Evolutionary conservation across 352 stramenopile genomes (phyloP).

Genomic region (Phytopythium litorale): DNA sequence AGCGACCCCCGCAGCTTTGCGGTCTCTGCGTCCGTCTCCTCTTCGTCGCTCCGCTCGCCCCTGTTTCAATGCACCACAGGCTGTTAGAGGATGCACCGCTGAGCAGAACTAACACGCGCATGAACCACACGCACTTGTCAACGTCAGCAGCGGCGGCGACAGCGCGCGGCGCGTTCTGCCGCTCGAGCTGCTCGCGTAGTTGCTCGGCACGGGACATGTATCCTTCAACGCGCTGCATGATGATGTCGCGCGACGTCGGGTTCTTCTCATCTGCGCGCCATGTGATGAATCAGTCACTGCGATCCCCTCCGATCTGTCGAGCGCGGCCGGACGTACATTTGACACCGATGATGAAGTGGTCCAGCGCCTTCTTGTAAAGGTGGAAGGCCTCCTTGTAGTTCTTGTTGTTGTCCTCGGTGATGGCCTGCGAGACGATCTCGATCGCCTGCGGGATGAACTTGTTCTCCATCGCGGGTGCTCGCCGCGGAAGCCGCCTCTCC

Average conservation of each 20-base stretch:
- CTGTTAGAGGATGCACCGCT: not conserved
- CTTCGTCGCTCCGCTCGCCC: conserved; percentile 80
- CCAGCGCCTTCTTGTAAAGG: conserved; percentile 87
- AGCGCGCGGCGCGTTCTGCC: conserved; percentile 45
- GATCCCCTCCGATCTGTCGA: not conserved
- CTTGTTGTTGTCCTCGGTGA: conserved; percentile 88
- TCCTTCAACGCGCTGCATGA: conserved; percentile 87
- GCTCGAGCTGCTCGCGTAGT: conserved; percentile 78
- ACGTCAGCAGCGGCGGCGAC: conserved; percentile 57
- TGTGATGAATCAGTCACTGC: not conserved
- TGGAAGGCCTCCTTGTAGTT: conserved; percentile 87
- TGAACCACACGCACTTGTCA: conserved; percentile 54
- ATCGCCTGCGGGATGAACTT: conserved; percentile 90
- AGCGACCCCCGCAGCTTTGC: conserved; percentile 95
- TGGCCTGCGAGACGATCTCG: conserved; percentile 84
- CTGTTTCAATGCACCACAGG: conserved; percentile 16
- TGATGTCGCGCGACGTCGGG: conserved; percentile 85
- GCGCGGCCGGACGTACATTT: conserved; percentile 54
- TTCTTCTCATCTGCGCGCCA: conserved; percentile 86
- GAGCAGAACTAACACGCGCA: not conserved
- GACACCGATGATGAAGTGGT: conserved; percentile 89
- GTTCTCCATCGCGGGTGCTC: conserved; percentile 66
- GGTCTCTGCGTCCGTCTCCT: conserved; percentile 93
- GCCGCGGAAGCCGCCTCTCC: too few species aligned
- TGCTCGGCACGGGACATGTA: conserved; percentile 90